Percentiles rank a stretch among this genome's conserved stretches.
phyloP scores from a whole-genome alignment of 164 flowering plant species.

The Dillenia suffruticosa region DNA sequence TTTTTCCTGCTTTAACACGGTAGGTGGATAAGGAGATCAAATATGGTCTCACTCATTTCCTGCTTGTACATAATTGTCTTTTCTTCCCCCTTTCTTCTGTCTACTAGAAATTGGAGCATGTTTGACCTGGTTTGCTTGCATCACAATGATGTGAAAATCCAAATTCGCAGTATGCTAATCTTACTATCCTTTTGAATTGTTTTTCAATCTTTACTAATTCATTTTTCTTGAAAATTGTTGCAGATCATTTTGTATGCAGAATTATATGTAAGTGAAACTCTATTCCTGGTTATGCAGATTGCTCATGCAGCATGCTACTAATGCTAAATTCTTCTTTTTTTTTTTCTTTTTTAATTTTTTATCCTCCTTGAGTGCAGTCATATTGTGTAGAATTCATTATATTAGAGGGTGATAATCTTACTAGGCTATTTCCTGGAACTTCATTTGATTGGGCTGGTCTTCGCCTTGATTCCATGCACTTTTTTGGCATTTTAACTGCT shows the following conservation, averaged over 20 bases:
- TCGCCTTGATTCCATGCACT: constrained; percentile 60
- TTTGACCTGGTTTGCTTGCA: no score
- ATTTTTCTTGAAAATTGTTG: constrained; percentile 20
- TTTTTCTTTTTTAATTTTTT: neutral
- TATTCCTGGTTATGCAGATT: constrained; percentile 4
- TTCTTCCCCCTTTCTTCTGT: no score
- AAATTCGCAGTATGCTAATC: no score
- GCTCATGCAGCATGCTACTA: neutral
- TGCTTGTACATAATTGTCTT: no score
- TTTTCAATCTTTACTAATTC: constrained; percentile 16
- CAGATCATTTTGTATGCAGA: constrained; percentile 80
- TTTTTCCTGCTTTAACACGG: no score
- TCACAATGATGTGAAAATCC: no score
- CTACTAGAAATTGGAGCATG: no score
- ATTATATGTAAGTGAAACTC: constrained; percentile 69
- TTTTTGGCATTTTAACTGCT: constrained; percentile 65
- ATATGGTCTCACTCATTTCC: no score
- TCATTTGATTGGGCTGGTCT: constrained; percentile 51
- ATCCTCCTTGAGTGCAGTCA: constrained; percentile 45
- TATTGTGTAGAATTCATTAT: constrained; percentile 87
- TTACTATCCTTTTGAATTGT: neutral
- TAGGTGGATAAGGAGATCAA: no score
- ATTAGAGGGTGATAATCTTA: constrained; percentile 90
- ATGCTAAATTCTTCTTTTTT: constrained; percentile 2
- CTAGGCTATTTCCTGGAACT: constrained; percentile 74